Evolutionary conservation across 2,329 filamentous ascomycete genomes (phyloP), one percentile per base, ranked within the genome.

Genomic region (Fusarium sp.): DNA sequence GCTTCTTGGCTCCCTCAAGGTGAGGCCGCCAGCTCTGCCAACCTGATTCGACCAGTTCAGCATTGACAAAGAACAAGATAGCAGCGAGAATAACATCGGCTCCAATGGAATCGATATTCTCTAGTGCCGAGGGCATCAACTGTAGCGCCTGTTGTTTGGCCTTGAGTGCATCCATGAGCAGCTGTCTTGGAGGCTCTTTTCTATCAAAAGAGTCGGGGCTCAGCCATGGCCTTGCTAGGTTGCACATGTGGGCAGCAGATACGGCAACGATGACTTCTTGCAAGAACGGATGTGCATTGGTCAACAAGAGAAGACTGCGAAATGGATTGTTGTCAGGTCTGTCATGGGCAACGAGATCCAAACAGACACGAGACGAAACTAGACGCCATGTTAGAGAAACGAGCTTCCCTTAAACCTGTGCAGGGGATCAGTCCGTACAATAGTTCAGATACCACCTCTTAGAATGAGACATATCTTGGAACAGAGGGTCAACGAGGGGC

Each of bases 381-480:
- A 64, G 41, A 34, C 39, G 30, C 20, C 32, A 45, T 45, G 37
- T 77, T 30, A 77, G 67, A 58, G 61, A 60, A 14, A 27, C 63
- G 39, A 45, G 50, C 30, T 7, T 9, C n/a, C 11, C 14, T 18
- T 39, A n/a, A 27, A 39, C 35, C 23, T 37, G 32, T 64, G 23
- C 50, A 14, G 16, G n/a, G 20, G 27, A 23, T 20, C 37, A 52
- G 14, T 37, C 23, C 78, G 60, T 79, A 85, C 84, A 85, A 59
- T 85, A 85, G 18, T 81, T 81, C 16, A 85, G 77, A 64, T 85
- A 85, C 68, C 82, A 80, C 23, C 84, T 80, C 68, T 84, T 79
- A 27, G 80, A n/a, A 87, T 84, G 20, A 85, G 87, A n/a, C 85
- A 91, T 70, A 82, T 90, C 82, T 88, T 92, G 83, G 54, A 81